A percentile compares a stretch with the other conserved stretches of the same genome.
Conservation (phyloP, 495 filamentous ascomycete species). For the Mycothermus thermophilus region DNA sequence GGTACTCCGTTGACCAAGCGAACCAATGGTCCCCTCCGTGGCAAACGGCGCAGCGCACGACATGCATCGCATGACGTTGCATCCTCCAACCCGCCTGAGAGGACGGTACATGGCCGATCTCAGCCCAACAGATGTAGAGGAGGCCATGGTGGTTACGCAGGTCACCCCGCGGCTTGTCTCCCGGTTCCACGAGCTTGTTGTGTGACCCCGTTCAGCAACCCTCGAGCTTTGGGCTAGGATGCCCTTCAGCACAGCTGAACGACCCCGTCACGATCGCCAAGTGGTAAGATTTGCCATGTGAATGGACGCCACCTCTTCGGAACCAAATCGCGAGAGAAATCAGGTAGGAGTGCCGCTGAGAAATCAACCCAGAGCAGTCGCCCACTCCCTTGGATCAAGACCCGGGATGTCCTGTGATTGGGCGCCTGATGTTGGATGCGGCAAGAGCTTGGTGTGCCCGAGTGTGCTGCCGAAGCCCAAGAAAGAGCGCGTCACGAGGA, state of each 20-base stretch:
- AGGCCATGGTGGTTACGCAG: no score
- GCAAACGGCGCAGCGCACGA: background rate
- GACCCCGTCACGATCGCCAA: no score
- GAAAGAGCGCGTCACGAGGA: slow-evolving; percentile 17
- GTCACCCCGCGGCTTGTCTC: background rate
- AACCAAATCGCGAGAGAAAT: background rate
- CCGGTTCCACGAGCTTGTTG: background rate
- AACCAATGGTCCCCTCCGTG: background rate
- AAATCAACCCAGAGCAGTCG: no score
- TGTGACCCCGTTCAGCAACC: background rate
- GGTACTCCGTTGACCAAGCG: slow-evolving; percentile 2
- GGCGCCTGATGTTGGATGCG: slow-evolving; percentile 1
- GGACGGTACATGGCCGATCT: no score
- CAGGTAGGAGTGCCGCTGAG: background rate
- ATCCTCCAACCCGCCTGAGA: background rate
- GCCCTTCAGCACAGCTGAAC: slow-evolving; percentile 1
- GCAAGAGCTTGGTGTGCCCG: slow-evolving; percentile 2
- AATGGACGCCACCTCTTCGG: no score
- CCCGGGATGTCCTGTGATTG: slow-evolving; percentile 4
- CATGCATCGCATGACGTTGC: background rate
- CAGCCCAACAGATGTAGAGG: no score
- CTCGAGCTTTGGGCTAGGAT: background rate
- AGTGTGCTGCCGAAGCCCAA: slow-evolving; percentile 6
- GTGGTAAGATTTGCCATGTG: no score
- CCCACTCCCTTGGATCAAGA: background rate